Evolutionary conservation across 2,329 filamentous ascomycete genomes (phyloP).

Genomic region (Chaetomiaceae sp.): DNA sequence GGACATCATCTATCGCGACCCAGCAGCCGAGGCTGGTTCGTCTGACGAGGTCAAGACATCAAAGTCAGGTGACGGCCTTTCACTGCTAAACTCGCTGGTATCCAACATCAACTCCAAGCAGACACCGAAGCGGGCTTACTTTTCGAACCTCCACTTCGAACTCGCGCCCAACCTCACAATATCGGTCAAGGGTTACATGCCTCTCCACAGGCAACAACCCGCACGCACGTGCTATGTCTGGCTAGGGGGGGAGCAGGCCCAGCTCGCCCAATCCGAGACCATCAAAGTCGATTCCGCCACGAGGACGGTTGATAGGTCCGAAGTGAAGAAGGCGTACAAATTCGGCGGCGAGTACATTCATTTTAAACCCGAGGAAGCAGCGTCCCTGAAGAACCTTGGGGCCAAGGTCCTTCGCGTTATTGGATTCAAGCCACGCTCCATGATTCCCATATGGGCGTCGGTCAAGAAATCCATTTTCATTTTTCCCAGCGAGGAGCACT

Average conservation of each 20-base stretch:
- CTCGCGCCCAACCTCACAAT: conserved; percentile 80
- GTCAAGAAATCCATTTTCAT: conserved; percentile 85
- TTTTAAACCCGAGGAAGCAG: conserved; percentile 81
- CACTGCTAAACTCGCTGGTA: conserved; percentile 72
- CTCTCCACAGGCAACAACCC: conserved; percentile 78
- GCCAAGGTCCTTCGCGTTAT: conserved; percentile 80
- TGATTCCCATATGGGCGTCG: conserved; percentile 78
- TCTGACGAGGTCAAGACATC: conserved; percentile 56
- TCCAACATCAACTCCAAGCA: conserved; percentile 90
- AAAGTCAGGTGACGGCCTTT: conserved; percentile 69
- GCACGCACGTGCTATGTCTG: conserved; percentile 83
- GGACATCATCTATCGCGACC: conserved; percentile 87
- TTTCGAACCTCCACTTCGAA: conserved; percentile 82
- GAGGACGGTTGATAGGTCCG: conserved; percentile 69
- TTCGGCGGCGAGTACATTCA: conserved; percentile 88
- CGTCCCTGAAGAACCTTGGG: conserved; percentile 72
- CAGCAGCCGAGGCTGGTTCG: conserved; percentile 64
- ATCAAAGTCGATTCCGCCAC: conserved; percentile 74
- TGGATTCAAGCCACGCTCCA: conserved; percentile 80
- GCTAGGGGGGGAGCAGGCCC: conserved; percentile 76
- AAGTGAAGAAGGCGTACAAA: conserved; percentile 90
- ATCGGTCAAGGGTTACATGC: conserved; percentile 87
- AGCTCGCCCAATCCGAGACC: conserved; percentile 73
- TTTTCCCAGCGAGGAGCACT: conserved; percentile 87
- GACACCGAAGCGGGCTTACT: conserved; percentile 76